Conservation (phyloP, 1,284 basidiomycete species). For the Marasmius fiardii region DNA sequence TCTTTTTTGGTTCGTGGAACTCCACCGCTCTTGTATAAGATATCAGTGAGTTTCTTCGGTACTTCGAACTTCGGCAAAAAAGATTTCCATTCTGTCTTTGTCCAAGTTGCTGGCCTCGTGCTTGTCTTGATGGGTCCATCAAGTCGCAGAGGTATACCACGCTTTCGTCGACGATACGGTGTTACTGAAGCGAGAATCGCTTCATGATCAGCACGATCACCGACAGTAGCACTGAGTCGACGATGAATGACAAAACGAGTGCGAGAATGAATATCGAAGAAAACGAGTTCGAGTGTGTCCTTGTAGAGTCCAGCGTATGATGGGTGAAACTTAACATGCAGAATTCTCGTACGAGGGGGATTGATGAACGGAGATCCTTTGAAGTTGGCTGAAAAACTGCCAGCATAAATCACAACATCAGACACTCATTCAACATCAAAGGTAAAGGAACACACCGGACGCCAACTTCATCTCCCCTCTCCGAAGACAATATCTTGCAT, state of each 20-base stretch:
- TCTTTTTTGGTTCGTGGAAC: slow-evolving; percentile 14
- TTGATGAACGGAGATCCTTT: slow-evolving; percentile 11
- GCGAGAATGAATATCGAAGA: slow-evolving; percentile 12
- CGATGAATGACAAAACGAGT: slow-evolving; percentile 25
- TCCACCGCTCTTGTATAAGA: slow-evolving; percentile 10
- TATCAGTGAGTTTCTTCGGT: slow-evolving; percentile 15
- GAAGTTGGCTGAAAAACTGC: slow-evolving; percentile 14
- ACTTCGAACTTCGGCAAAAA: slow-evolving; percentile 19
- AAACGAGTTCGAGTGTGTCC: slow-evolving; percentile 18
- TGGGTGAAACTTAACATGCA: slow-evolving; percentile 15
- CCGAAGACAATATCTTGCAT: slow-evolving; percentile 12
- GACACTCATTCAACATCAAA: too few relatives aligned
- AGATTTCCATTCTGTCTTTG: slow-evolving; percentile 18
- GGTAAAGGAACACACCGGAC: slow-evolving; percentile 9
- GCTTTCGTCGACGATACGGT: slow-evolving; percentile 21
- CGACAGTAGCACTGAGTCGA: slow-evolving; percentile 22
- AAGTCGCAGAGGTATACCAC: slow-evolving; percentile 7
- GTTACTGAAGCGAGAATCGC: slow-evolving; percentile 20
- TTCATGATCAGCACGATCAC: slow-evolving; percentile 23
- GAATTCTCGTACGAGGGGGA: slow-evolving; percentile 6
- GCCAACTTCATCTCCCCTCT: slow-evolving; percentile 8
- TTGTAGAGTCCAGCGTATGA: slow-evolving; percentile 18
- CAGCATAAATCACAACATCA: neutral
- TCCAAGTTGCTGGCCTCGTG: slow-evolving; percentile 16
- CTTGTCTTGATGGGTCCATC: slow-evolving; percentile 14